Base-by-base conservation (phyloP, 1,284 basidiomycete species). In the Ustilago sp. region DNA sequence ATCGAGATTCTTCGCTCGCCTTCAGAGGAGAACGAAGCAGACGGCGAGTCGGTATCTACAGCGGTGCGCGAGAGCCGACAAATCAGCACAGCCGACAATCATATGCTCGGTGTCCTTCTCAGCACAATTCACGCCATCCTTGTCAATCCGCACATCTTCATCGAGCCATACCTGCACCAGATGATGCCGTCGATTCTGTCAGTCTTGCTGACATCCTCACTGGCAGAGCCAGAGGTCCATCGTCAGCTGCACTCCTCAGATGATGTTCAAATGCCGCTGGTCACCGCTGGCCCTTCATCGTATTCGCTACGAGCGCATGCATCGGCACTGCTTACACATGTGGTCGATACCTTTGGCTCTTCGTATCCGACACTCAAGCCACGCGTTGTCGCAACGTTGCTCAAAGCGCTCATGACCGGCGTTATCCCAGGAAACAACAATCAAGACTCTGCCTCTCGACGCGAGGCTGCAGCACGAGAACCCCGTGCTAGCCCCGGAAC, bases 131-230 rank as follows among this genome's bases (percentile, higher is more conserved):
- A 82, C 51, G 79, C 80, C 8, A 67, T 85, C 50, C 70, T 85
- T 34, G 64, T 75, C 39, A 77, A 99, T 95, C 85, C 89, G 89
- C 59, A 92, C 92, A 2, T 99, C n/a, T 98, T 96, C 83, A 91
- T 98, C 34, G 96, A 99, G 87, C 96, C 95, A 15, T 70, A 96
- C 93, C 89, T 99, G 5, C 96, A 98, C 83, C 96, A 98, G 91
- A 90, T 98, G 54, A 90, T 99, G 12, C 95, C 95, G 0, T 92
- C 95, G 0, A 90, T 98, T 47, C 90, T 99, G 32, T 96, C 95
- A 4, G 92, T 93, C 71, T 90, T 98, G 56, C 89, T 98, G 8
- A 93, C 96, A 66, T 93, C 94, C 0, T 90, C 92, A 9, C 90
- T 97, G 8, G 87, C 88, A 86, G 58, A 61, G 51, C 65, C 68